Base-by-base conservation (phyloP, 2,329 filamentous ascomycete species). In the Claviceps sorghi region DNA sequence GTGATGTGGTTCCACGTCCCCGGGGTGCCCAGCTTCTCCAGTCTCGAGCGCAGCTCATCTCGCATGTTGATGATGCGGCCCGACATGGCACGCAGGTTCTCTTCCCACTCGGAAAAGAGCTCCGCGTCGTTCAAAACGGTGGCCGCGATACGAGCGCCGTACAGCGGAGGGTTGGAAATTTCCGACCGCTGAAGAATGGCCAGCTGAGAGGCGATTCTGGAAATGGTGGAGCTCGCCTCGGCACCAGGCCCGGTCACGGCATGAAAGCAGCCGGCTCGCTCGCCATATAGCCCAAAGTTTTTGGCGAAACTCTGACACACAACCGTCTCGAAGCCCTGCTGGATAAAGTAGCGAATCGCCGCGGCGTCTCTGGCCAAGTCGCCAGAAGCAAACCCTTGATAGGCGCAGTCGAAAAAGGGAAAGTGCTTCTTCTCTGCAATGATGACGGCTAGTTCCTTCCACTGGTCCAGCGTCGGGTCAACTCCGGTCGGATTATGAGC, bases 401-500 rank as follows among this genome's bases (percentile, higher is more conserved):
- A 98, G 53, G 93, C 93, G 58, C 82, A 88, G 75, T 98, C 93
- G 72, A 98, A 97, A 80, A 98, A 97, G 62, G 93, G 91, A 73
- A 98, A 95, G 69, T 94, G 91, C 57, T 80, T 80, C 71, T 85
- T 88, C 62, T 80, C 69, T 61, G 79, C 79, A 69, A 97, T 82
- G 45, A 95, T 69, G 44, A 76, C 69, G 50, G 91, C 89, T 56
- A 98, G 82, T 71, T 94, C 79, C 68, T 85, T 88, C 93, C 93
- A 98, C 73, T 98, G 93, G 51, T 91, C 88, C 59, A 85, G 76
- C 21, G 90, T 95, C 8, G 90, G 90, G 70, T 98, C 93, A 57
- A 98, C 90, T 54, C 93, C 93, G 1, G 93, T 98, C 38, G 93
- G 93, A 75, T 98, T 98, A 76, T 98, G 93, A 40, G 93, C 93